Conservation (phyloP, 2,329 filamentous ascomycete genomes). For the Ceratocystis albifundus region DNA sequence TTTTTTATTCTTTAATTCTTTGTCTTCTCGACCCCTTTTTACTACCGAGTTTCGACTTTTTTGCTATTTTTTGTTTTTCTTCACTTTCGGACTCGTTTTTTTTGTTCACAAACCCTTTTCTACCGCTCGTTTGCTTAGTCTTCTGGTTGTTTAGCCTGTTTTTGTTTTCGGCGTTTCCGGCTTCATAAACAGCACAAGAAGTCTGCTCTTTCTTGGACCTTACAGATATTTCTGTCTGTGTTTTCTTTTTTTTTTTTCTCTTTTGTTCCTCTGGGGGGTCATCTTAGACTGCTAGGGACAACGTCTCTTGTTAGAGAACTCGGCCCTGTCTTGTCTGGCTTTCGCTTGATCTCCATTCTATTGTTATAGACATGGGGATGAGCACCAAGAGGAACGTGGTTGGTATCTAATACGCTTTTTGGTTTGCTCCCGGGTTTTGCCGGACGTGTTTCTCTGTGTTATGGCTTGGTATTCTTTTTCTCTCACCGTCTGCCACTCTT, state of each 20-base stretch:
- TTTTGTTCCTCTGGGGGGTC: not conserved
- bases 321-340: not conserved
- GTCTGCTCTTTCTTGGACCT: not conserved
- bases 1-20: conserved; percentile 23
- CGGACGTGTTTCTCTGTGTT: not conserved
- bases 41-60: not conserved
- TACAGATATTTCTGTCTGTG: conserved; percentile 7
- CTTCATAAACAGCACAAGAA: conserved; percentile 12
- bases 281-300: not conserved
- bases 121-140: not conserved
- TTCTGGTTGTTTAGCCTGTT: conserved; percentile 1
- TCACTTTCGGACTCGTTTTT: not conserved
- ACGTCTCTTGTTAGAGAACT: not conserved
- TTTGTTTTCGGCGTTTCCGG: conserved; percentile 6
- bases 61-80: not conserved
- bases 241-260: conserved; percentile 7
- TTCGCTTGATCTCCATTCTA: not conserved
- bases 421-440: not conserved
- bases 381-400: not conserved
- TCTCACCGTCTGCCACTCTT: not conserved
- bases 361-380: not conserved
- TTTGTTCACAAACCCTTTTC: not conserved
- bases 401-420: conserved; percentile 10
- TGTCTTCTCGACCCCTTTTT: conserved; percentile 17
- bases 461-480: not conserved